phyloP scores from a whole-genome alignment of 495 filamentous ascomycete species.

The Aspergillus steynii region DNA sequence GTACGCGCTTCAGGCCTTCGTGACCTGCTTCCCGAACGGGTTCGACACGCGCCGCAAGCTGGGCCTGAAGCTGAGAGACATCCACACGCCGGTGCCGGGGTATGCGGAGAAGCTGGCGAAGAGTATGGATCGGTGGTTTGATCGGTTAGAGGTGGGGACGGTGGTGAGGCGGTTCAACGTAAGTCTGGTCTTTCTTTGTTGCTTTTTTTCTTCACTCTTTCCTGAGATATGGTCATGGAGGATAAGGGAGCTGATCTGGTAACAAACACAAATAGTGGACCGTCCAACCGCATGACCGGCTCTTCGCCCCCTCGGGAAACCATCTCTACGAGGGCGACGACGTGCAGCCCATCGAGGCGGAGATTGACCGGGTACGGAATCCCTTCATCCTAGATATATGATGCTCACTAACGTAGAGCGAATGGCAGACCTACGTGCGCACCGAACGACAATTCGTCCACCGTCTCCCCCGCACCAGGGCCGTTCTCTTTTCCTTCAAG shows the following conservation, averaged over 20 bases:
- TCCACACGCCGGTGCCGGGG: conserved; percentile 66
- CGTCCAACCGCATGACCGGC: conserved; percentile 5
- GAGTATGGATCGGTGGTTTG: conserved; percentile 76
- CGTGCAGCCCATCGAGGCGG: conserved; percentile 9
- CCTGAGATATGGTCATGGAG: too few species aligned
- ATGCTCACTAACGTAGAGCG: too few species aligned
- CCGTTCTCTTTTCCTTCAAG: conserved; percentile 73
- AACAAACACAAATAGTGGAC: not conserved
- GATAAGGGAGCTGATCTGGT: too few species aligned
- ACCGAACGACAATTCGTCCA: conserved; percentile 73
- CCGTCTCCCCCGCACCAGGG: conserved; percentile 60
- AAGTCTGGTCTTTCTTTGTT: conserved; percentile 40
- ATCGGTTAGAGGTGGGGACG: conserved; percentile 27
- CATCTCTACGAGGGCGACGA: conserved; percentile 24
- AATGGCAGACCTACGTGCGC: conserved; percentile 38
- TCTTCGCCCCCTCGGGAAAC: conserved; percentile 18
- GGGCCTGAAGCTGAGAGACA: conserved; percentile 58
- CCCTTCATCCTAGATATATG: not conserved
- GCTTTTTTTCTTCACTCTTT: not conserved
- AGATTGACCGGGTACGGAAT: conserved; percentile 12
- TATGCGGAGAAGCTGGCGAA: conserved; percentile 66
- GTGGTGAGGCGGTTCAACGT: conserved; percentile 50
- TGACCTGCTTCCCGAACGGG: conserved; percentile 68
- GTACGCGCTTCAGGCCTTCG: conserved; percentile 63
- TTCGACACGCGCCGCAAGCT: conserved; percentile 65